Evolutionary conservation across 2,329 filamentous ascomycete genomes (phyloP).

Genomic region (Colletotrichum sp.): DNA sequence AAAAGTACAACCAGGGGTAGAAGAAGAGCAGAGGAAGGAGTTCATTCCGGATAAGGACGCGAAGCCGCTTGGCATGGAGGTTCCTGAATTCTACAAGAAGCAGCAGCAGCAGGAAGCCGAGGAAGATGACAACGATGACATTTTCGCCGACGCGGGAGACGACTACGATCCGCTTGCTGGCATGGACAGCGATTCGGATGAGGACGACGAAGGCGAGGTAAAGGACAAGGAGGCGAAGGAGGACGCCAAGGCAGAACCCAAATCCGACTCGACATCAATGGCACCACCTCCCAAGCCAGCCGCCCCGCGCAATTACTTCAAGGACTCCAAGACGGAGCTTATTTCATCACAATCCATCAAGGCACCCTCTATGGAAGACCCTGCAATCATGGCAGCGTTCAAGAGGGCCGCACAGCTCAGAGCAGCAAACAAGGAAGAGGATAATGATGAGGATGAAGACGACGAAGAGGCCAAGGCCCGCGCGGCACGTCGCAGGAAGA

Average conservation of each 20-base stretch:
- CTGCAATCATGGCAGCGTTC: slow-evolving; percentile 81
- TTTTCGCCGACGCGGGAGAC: slow-evolving; percentile 69
- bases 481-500: slow-evolving; percentile 73
- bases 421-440: slow-evolving; percentile 34
- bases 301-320: slow-evolving; percentile 65
- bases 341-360: slow-evolving; percentile 57
- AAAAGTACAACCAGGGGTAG: slow-evolving; percentile 48
- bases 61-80: slow-evolving; percentile 69
- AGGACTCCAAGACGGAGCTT: slow-evolving; percentile 60
- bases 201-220: slow-evolving; percentile 44
- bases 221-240: slow-evolving; percentile 28
- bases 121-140: slow-evolving; percentile 64
- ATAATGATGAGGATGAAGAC: slow-evolving; percentile 43
- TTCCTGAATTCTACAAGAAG: slow-evolving; percentile 63
- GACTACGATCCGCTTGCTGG: slow-evolving; percentile 73
- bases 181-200: slow-evolving; percentile 50
- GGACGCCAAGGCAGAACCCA: slow-evolving; percentile 20
- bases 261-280: slow-evolving; percentile 39
- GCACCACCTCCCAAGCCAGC: slow-evolving; percentile 50
- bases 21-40: slow-evolving; percentile 42
- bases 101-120: slow-evolving; percentile 52
- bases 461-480: slow-evolving; percentile 57
- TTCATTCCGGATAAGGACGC: slow-evolving; percentile 60
- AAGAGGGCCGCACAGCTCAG: slow-evolving; percentile 79
- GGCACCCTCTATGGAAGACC: slow-evolving; percentile 69